These are phyloP conservation scores for Tulasnella sp. DNA, from an alignment of 768 basidiomycete species.

Conservation along the genomic window DNA sequence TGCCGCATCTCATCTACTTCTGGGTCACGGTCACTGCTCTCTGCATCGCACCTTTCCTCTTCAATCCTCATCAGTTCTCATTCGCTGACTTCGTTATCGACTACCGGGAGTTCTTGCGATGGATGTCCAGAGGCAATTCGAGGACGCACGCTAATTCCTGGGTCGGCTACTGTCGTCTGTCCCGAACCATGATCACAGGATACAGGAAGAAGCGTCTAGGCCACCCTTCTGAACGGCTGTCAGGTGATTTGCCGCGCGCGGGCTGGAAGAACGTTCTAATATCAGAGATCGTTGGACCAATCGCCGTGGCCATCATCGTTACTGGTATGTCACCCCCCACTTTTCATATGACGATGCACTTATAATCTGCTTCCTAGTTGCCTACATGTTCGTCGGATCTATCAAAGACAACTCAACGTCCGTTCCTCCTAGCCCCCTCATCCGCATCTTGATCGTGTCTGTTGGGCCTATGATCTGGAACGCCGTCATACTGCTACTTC, in stretches of 20 bases:
- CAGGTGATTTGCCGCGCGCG: constrained; percentile 74
- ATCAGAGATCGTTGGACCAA: constrained; percentile 77
- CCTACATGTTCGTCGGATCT: constrained; percentile 87
- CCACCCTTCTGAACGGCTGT: constrained; percentile 8
- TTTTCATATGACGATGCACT: background rate
- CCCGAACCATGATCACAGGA: constrained; percentile 96
- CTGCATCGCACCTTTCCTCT: constrained; percentile 91
- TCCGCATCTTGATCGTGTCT: constrained; percentile 86
- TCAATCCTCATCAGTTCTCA: constrained; percentile 99
- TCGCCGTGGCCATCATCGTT: constrained; percentile 76
- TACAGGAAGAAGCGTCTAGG: constrained; percentile 46
- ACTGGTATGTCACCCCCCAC: constrained; percentile 37
- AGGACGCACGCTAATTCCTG: constrained; percentile 56
- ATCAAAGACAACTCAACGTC: constrained; percentile 58
- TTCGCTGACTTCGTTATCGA: constrained; percentile 96
- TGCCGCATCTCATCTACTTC: constrained; percentile 47
- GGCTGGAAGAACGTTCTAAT: constrained; percentile 83
- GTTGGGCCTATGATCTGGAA: constrained; percentile 95
- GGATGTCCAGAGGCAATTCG: constrained; percentile 40
- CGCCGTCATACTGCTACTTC: constrained; percentile 64
- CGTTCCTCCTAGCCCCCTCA: constrained; percentile 68
- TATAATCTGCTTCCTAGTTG: constrained; percentile 22
- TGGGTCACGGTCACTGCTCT: constrained; percentile 90
- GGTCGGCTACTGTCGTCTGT: constrained; percentile 97
- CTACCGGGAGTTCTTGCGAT: constrained; percentile 81